Base-by-base conservation (phyloP, 495 filamentous ascomycete species). In the Penicillium desertorum region DNA sequence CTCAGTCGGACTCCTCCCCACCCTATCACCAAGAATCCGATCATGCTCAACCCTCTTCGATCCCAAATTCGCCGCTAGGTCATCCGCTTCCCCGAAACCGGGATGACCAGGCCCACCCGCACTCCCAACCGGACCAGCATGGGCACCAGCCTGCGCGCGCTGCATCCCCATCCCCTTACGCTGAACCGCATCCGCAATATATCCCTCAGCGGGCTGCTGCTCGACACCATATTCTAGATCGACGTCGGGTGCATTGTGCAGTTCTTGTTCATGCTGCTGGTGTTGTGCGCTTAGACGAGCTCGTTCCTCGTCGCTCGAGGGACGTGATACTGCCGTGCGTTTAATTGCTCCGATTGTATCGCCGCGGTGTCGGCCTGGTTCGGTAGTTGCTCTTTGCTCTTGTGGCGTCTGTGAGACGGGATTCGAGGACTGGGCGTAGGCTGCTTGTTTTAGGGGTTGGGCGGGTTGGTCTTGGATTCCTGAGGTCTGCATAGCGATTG, bases 151-250 rank as follows among this genome's bases (percentile, higher is more conserved):
- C 58, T 74, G 72, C 12, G 75, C 76, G 10, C 76, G 61, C 59
- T 39, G 65, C 58, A 57, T 66, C 0, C 76, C 74, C 20, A 62
- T 62, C 12, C 69, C 62, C 57, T 77, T 76, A 0, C 73, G 62
- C 52, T 75, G 57, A 1, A 83, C 80, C 0, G 73, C 72, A 23
- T 71, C 61, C 2, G 81, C 82, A 37, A 86, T 80, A 22, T 81
- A 72, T 4, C 83, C 84, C 54, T 86, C 83, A 5, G 70, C 68
- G 0, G 76, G 71, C 27, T 79, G 72, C 23, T 76, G 71, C 76
- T 86, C 83, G 57, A 86, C 78, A 5, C 83, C 84, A 10, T 79
- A 79, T 17, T 85, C 81, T 1, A 68, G 59, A 52, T 78, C 74
- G 7, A 75, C 68, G 55, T 66, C 68, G 16, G 42, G 60, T 49